phyloP scores from a whole-genome alignment of 2,329 filamentous ascomycete species.

The Ophiostoma ips region DNA sequence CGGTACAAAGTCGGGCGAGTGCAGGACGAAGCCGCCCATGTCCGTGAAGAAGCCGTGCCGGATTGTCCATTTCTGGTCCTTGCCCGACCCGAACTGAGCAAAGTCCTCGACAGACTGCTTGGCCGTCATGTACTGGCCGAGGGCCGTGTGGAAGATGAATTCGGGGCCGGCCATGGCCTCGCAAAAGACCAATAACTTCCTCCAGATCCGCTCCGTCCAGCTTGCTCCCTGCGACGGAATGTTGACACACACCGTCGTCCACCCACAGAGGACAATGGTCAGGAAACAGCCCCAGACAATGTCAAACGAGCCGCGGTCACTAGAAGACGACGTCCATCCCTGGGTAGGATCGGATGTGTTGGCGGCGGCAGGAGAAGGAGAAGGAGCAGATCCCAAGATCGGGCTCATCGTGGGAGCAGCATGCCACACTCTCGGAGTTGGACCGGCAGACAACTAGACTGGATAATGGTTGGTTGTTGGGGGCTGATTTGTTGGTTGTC shows the following conservation, averaged over 20 bases:
- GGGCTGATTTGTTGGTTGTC: no score
- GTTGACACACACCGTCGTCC: conserved; percentile 27
- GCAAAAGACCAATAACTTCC: conserved; percentile 21
- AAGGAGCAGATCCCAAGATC: no score
- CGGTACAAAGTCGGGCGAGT: conserved; percentile 16
- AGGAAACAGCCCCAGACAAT: conserved; percentile 25
- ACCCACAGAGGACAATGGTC: conserved; percentile 30
- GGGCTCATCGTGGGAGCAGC: no score
- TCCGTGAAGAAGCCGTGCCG: conserved; percentile 27
- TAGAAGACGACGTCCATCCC: conserved; percentile 1
- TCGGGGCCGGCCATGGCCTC: conserved; percentile 24
- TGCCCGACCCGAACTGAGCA: background rate
- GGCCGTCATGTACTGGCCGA: conserved; percentile 21
- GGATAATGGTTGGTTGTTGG: no score
- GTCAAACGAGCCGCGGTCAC: conserved; percentile 25
- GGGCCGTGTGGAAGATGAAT: conserved; percentile 22
- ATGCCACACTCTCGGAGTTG: no score
- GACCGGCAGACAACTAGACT: no score
- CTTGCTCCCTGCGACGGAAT: conserved; percentile 19
- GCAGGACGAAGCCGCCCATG: conserved; percentile 25
- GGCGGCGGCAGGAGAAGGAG: background rate
- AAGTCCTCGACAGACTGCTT: conserved; percentile 19
- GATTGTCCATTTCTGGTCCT: conserved; percentile 20
- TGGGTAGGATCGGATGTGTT: background rate
- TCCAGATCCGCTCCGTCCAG: background rate